Conservation (phyloP, 2,329 filamentous ascomycete genomes). For the Pseudocercospora fuligena region DNA sequence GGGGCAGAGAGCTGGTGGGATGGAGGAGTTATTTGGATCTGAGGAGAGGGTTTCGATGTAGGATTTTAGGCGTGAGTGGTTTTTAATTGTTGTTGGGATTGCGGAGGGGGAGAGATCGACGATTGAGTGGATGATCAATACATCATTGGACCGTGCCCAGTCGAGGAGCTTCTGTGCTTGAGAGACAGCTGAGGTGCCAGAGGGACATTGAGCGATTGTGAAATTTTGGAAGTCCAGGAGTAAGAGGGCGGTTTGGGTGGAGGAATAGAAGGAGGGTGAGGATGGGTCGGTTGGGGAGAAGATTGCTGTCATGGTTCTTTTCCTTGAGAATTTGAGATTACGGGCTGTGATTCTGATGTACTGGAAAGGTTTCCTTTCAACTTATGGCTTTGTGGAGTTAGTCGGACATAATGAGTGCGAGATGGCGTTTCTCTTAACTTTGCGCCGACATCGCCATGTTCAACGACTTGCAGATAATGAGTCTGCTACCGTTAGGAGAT, state of each 20-base stretch:
- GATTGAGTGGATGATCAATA: neutral
- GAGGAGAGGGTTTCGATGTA: neutral
- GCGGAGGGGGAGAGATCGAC: neutral
- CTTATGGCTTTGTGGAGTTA: too few relatives aligned
- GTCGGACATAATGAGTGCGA: too few relatives aligned
- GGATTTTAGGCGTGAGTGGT: neutral
- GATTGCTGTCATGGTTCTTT: neutral
- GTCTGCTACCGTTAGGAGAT: too few relatives aligned
- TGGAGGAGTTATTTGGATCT: neutral
- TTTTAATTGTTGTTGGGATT: neutral
- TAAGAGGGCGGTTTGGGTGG: conserved; percentile 7
- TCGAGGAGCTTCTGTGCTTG: neutral
- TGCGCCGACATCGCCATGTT: too few relatives aligned
- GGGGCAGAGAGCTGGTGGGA: neutral
- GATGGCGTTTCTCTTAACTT: too few relatives aligned
- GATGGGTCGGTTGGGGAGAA: neutral
- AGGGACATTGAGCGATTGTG: neutral
- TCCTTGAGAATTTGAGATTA: too few relatives aligned
- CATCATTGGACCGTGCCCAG: neutral
- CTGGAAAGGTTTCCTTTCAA: too few relatives aligned
- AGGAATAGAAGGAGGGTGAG: neutral
- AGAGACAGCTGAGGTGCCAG: neutral
- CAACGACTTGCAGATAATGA: too few relatives aligned
- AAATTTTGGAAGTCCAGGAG: conserved; percentile 10
- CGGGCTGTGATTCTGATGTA: too few relatives aligned